Conservation (phyloP, 345 rosid genomes). For the Arabis alpina region DNA sequence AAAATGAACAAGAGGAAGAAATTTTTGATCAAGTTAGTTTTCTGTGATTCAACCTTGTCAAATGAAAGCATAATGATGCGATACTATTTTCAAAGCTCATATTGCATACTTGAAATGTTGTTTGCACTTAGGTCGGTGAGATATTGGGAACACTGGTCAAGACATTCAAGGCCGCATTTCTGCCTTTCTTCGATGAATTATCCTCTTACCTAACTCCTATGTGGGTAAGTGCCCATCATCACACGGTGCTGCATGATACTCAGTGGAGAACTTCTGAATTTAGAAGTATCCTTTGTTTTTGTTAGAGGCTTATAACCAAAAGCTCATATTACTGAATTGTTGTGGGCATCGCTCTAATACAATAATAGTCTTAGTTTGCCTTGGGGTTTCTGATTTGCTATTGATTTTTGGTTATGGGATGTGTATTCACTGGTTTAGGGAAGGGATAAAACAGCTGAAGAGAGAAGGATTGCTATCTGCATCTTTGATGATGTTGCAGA, state of each 20-base stretch:
- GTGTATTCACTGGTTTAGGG: slow-evolving; percentile 56
- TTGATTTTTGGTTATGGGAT: slow-evolving; percentile 9
- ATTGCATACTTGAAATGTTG: slow-evolving; percentile 11
- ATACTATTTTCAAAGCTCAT: slow-evolving; percentile 3
- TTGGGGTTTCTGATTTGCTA: slow-evolving; percentile 16
- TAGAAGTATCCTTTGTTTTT: slow-evolving; percentile 23
- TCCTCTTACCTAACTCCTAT: slow-evolving; percentile 96
- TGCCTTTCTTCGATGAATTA: slow-evolving; percentile 93
- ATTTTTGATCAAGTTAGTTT: slow-evolving; percentile 95
- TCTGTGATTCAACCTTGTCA: slow-evolving; percentile 16
- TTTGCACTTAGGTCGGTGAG: slow-evolving; percentile 83
- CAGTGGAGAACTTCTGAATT: slow-evolving; percentile 6
- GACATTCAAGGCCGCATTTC: slow-evolving; percentile 88
- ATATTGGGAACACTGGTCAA: slow-evolving; percentile 97
- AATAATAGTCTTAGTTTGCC: slow-evolving; percentile 4
- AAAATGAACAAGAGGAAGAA: slow-evolving; percentile 99
- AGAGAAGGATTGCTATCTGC: slow-evolving; percentile 99
- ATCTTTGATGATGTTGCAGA: slow-evolving; percentile 99
- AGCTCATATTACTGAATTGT: slow-evolving; percentile 15
- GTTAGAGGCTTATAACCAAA: background rate
- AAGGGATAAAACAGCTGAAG: slow-evolving; percentile 97
- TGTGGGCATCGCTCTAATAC: slow-evolving; percentile 16
- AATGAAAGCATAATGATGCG: background rate
- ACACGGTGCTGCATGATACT: slow-evolving; percentile 13
- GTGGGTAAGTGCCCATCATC: slow-evolving; percentile 80